Evolutionary conservation across 179 eudicot species (phyloP).

Genomic region (Patellifolia procumbens): DNA sequence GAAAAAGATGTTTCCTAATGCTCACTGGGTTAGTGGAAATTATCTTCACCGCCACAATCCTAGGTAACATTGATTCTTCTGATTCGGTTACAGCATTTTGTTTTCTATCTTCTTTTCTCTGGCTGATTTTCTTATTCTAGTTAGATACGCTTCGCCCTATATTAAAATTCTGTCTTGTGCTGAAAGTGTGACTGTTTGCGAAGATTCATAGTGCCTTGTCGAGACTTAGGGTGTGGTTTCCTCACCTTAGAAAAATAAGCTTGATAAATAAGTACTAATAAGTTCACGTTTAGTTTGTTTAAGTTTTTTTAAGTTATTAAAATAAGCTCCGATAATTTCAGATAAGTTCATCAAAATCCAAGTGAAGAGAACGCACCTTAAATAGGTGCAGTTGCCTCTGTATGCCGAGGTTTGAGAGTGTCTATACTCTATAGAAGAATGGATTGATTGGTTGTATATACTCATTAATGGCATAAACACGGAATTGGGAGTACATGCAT

Average conservation of each 20-base stretch:
- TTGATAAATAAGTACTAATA: no score
- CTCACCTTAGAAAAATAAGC: no score
- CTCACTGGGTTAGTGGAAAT: constrained; percentile 84
- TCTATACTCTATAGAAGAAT: background rate
- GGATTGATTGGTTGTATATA: background rate
- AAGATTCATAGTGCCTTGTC: no score
- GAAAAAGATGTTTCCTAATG: constrained; percentile 83
- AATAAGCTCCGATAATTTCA: no score
- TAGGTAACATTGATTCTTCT: constrained; percentile 47
- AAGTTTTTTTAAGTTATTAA: no score
- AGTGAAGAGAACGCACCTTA: background rate
- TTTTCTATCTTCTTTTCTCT: constrained; percentile 9
- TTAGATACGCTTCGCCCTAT: background rate
- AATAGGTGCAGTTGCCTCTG: background rate
- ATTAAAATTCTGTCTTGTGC: background rate
- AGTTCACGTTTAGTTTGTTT: no score
- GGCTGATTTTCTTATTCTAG: background rate
- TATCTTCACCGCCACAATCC: constrained; percentile 89
- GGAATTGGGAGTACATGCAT: background rate
- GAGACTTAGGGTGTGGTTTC: no score
- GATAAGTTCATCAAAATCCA: no score
- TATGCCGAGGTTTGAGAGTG: background rate
- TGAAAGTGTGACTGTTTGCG: background rate
- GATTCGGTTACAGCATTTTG: background rate
- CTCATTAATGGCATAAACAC: background rate